A percentile compares a stretch with the other conserved stretches of the same genome.
These are phyloP conservation scores for Sistotremastrum suecicum DNA, from an alignment of 768 basidiomycete species.

Conservation along the genomic window DNA sequence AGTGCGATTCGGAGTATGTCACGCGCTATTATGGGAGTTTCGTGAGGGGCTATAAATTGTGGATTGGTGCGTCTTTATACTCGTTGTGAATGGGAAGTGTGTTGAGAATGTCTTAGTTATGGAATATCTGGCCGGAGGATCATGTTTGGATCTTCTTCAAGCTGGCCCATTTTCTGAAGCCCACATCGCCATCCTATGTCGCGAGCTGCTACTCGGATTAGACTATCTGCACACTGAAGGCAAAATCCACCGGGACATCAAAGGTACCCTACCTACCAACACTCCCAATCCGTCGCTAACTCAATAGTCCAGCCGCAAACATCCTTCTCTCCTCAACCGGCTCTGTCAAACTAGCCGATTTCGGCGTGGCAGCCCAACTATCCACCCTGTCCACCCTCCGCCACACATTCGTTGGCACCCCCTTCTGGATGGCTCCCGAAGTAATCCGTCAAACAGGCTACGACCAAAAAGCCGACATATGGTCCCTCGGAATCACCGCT, in stretches of 20 bases:
- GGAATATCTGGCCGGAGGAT: conserved; percentile 99
- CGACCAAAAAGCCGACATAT: conserved; percentile 92
- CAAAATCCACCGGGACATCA: conserved; percentile 98
- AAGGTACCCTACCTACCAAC: conserved; percentile 16
- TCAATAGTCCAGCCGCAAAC: conserved; percentile 52
- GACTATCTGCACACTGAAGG: conserved; percentile 94
- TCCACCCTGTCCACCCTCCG: conserved; percentile 66
- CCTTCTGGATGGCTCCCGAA: conserved; percentile 98
- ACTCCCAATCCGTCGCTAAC: too few species aligned
- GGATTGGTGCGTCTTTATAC: conserved; percentile 45
- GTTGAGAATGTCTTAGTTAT: conserved; percentile 35
- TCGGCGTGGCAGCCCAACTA: conserved; percentile 95
- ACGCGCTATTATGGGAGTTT: conserved; percentile 96
- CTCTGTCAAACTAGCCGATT: conserved; percentile 95
- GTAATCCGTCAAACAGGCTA: conserved; percentile 96
- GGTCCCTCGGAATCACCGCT: conserved; percentile 95
- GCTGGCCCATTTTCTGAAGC: conserved; percentile 81
- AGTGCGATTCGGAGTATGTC: conserved; percentile 93
- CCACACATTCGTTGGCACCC: conserved; percentile 95
- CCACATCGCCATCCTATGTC: conserved; percentile 90
- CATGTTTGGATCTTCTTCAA: conserved; percentile 91
- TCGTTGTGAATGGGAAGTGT: too few species aligned
- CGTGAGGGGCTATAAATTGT: conserved; percentile 90
- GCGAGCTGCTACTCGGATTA: conserved; percentile 83
- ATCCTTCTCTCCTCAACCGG: conserved; percentile 82